Evolutionary conservation across 192 early-diverging fungal genomes (phyloP), one percentile per base, ranked within the genome.

Genomic region (Umbelopsis vinacea): DNA sequence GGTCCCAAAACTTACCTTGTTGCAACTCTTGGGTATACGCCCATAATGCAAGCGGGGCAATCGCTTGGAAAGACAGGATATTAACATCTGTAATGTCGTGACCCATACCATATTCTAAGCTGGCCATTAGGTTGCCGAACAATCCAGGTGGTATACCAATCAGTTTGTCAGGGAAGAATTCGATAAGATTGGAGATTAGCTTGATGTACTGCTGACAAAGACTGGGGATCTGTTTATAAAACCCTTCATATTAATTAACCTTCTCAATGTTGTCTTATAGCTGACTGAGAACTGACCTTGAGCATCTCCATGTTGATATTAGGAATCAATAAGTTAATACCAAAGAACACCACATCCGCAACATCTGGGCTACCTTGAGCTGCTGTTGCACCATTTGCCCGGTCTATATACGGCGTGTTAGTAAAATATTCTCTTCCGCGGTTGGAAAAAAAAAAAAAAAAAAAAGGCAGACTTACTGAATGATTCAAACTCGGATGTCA

Each of bases 221-320:
- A 45, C 79, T 71, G 17, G 89, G 89, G 29, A 89, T 85, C 85
- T 89, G 71, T 67, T n/a, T 22, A 23, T 67, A 45, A 22, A 23
- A 12, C 14, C 52, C 23, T 55, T 54, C 2, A 52, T 22, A 17
- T 21, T 19, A 19, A 6, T 22, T 35, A 50, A 21, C 21, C 19
- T 17, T 14, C 19, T 5, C 3, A 45, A 68, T 68, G 38, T 68
- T 68, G 38, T 68, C 4, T 3, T 3, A 12, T 29, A 24, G 29
- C 6, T 66, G 24, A 50, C 15, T 19, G 5, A 50, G 22, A 12
- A 71, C 52, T 45, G 71, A 89, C 89, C 83, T 90, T 80, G 1
- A 94, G 77, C 87, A 94, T 91, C 24, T 90, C 79, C 33, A 86
- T 71, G 53, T 89, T 89, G 68, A 94, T 89, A 71, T 93, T 83